Percentiles rank a stretch among this genome's conserved stretches.
These are phyloP conservation scores for Verticillium zaregamsianum DNA, from an alignment of 2,329 filamentous ascomycete species.

Conservation along the genomic window DNA sequence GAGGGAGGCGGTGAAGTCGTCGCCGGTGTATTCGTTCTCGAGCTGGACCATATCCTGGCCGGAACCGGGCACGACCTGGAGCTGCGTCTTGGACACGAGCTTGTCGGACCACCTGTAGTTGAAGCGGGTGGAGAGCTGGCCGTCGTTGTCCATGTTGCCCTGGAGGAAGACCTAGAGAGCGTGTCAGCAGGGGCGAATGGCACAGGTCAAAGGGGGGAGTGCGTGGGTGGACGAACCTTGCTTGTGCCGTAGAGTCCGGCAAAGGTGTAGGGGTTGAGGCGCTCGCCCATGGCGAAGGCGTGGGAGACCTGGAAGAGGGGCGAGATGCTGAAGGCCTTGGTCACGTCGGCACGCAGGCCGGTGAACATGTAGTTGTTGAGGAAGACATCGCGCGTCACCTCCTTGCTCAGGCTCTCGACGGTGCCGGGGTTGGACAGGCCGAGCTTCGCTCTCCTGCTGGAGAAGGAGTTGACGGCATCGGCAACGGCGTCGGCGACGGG, in stretches of 20 bases:
- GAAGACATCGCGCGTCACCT: slow-evolving; percentile 95
- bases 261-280: slow-evolving; percentile 91
- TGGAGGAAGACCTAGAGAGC: slow-evolving; percentile 80
- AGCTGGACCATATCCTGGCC: slow-evolving; percentile 86
- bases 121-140: slow-evolving; percentile 79
- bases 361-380: slow-evolving; percentile 97
- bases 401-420: slow-evolving; percentile 81
- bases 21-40: slow-evolving; percentile 91
- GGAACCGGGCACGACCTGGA: slow-evolving; percentile 75
- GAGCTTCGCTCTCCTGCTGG: slow-evolving; percentile 79
- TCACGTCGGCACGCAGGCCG: slow-evolving; percentile 91
- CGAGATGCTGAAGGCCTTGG: slow-evolving; percentile 90
- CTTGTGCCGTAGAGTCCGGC: slow-evolving; percentile 89
- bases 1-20: slow-evolving; percentile 87
- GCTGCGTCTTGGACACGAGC: slow-evolving; percentile 80
- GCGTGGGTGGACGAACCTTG: slow-evolving; percentile 58
- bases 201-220: background rate
- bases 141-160: slow-evolving; percentile 91
- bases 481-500: slow-evolving; percentile 64
- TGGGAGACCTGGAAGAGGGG: slow-evolving; percentile 97
- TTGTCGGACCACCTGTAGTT: slow-evolving; percentile 85
- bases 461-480: slow-evolving; percentile 78
- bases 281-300: slow-evolving; percentile 91
- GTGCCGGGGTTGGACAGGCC: slow-evolving; percentile 90
- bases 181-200: slow-evolving; percentile 1